Conservation (phyloP, 2,329 filamentous ascomycete species). For the Raffaelea deltoideospora region DNA sequence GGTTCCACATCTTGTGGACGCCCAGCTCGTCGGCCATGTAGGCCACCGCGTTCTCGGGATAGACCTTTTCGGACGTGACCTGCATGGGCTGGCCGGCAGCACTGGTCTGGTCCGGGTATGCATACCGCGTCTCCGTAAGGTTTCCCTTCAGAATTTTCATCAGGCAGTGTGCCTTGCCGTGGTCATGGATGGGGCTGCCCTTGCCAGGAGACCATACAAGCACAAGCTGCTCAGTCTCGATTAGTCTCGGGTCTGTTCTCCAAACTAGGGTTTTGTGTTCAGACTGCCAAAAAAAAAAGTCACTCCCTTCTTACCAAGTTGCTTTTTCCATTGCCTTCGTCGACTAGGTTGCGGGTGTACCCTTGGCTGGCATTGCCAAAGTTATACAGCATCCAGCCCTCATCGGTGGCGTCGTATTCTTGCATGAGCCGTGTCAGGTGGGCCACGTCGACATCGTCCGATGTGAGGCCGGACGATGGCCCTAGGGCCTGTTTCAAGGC, state of each 20-base stretch:
- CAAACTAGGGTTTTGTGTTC: background rate
- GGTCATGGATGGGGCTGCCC: conserved; percentile 75
- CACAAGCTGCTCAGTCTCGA: conserved; percentile 43
- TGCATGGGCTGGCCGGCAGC: conserved; percentile 44
- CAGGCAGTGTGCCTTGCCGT: conserved; percentile 77
- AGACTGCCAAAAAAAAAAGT: background rate
- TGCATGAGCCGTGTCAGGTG: conserved; percentile 61
- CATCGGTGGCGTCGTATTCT: conserved; percentile 51
- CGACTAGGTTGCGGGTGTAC: conserved; percentile 82
- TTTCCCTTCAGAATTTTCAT: conserved; percentile 77
- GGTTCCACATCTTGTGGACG: conserved; percentile 69
- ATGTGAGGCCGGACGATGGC: conserved; percentile 67
- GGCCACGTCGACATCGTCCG: conserved; percentile 62
- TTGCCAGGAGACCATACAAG: conserved; percentile 82
- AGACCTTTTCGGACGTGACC: conserved; percentile 51
- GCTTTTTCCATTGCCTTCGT: conserved; percentile 62
- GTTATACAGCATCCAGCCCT: conserved; percentile 63
- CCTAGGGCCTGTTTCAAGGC: conserved; percentile 63
- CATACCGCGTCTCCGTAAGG: conserved; percentile 69
- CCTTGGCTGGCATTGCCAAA: conserved; percentile 52
- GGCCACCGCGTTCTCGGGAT: conserved; percentile 58
- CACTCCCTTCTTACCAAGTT: conserved; percentile 26
- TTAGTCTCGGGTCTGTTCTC: background rate
- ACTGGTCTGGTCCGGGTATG: conserved; percentile 43
- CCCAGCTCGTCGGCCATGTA: conserved; percentile 90